Evolutionary conservation across 1,284 basidiomycete genomes (phyloP), one percentile per base, ranked within the genome.

Genomic region (Chiua sp.): DNA sequence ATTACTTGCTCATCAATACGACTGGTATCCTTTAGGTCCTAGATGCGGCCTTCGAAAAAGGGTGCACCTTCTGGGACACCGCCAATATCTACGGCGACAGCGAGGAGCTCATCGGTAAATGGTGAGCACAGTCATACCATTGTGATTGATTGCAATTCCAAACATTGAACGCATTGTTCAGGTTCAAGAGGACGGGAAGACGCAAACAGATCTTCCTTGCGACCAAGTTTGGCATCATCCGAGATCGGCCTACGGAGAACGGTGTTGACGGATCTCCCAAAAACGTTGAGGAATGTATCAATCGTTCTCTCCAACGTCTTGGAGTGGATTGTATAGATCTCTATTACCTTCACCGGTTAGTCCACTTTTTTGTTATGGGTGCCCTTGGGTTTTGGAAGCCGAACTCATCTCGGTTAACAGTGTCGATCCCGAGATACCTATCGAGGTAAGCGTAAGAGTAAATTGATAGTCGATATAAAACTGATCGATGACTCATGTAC

Each of bases 151-250:
- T 35, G 15, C 35, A 35, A 10, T 32, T 12, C 12, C 32, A 32
- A 32, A 32, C 12, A 35, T 35, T 3, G 10, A 10, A 13, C 10
- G 13, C 33, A 13, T 35, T 35, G 12, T 7, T 39, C 51, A 76
- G 77, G 78, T 74, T 79, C 64, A 74, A 73, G 56, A 68, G 63
- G 47, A 75, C 68, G 4, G 78, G 77, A 7, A 77, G 77, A 65
- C 72, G 78, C 12, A 62, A 73, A 49, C 69, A 80, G 47, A 77
- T 82, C 47, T 82, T 83, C 70, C 74, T 83, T 4, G 80, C 78
- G 1, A 82, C 81, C 56, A 83, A 82, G 66, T 79, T 79, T 47
- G 78, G 76, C n/a, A 3, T 74, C 49, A 54, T 55, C 30, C 6
- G 0, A 13, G 56, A 53, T 52, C 63, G 39, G 47, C 53, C 47